Percentiles rank a stretch among this genome's conserved stretches.
Conservation (phyloP, 192 early-diverging fungal genomes). For the Rhizoclosmatium sp. region DNA sequence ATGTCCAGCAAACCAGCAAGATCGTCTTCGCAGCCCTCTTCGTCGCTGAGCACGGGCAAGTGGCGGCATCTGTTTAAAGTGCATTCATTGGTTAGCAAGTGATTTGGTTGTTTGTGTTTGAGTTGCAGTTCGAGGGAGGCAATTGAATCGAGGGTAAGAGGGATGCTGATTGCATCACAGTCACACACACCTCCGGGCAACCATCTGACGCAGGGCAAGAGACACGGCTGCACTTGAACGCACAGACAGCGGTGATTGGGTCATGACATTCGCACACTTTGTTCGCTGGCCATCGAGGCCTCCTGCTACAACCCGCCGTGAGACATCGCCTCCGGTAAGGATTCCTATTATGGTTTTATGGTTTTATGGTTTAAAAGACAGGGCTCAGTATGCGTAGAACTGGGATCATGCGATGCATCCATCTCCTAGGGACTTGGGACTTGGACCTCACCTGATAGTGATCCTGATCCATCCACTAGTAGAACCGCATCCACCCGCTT, state of each 20-base stretch:
- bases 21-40: constrained; percentile 44
- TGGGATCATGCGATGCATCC: too few relatives aligned
- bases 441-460: constrained; percentile 49
- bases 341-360: constrained; percentile 69
- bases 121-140: not conserved
- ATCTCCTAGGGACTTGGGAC: too few relatives aligned
- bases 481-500: constrained; percentile 94
- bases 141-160: not conserved
- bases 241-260: constrained; percentile 50
- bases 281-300: constrained; percentile 55
- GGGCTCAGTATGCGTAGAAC: too few relatives aligned
- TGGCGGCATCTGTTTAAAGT: constrained; percentile 53
- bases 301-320: constrained; percentile 90
- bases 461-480: constrained; percentile 88
- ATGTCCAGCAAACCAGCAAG: constrained; percentile 64
- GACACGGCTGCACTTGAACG: constrained; percentile 15
- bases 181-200: constrained; percentile 13
- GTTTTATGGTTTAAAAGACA: not conserved
- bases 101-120: not conserved
- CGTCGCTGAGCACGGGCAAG: constrained; percentile 52
- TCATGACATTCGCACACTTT: constrained; percentile 80
- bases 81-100: not conserved
- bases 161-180: not conserved
- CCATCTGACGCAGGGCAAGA: constrained; percentile 33
- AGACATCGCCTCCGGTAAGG: constrained; percentile 96